Conservation (phyloP, 768 basidiomycete species). For the Hydnum rufescens region DNA sequence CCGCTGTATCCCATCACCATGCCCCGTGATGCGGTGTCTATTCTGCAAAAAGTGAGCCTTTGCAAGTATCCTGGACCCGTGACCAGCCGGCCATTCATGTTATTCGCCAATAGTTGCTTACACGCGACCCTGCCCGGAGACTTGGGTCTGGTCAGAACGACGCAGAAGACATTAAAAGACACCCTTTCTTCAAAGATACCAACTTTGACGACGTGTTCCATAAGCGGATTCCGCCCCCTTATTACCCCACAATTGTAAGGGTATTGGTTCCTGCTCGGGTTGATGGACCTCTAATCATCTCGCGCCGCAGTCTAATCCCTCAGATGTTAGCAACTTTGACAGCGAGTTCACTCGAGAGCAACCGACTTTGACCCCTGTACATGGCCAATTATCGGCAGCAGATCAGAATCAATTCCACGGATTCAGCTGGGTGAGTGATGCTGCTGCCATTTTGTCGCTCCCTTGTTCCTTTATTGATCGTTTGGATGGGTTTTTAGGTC, state of each 20-base stretch:
- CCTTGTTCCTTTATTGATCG: neutral
- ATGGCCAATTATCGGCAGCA: constrained; percentile 70
- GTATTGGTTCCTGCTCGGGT: constrained; percentile 9
- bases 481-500: neutral
- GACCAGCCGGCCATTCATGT: neutral
- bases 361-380: constrained; percentile 93
- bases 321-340: constrained; percentile 55
- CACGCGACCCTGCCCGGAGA: constrained; percentile 76
- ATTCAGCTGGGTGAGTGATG: constrained; percentile 65
- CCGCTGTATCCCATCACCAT: constrained; percentile 98
- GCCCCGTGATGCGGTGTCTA: constrained; percentile 91
- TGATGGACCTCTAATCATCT: constrained; percentile 9
- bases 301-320: constrained; percentile 13
- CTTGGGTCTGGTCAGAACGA: constrained; percentile 83
- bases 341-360: constrained; percentile 94
- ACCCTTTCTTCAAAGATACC: constrained; percentile 97
- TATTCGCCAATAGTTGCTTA: constrained; percentile 87
- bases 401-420: constrained; percentile 95
- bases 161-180: constrained; percentile 91
- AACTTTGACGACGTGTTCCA: constrained; percentile 92
- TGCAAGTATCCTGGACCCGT: neutral
- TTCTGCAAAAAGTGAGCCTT: constrained; percentile 68
- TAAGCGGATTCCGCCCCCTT: constrained; percentile 93
- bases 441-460: neutral
- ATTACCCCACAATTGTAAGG: constrained; percentile 87